phyloP scores from a whole-genome alignment of 257 asterid genomes.

The Avicennia marina region DNA sequence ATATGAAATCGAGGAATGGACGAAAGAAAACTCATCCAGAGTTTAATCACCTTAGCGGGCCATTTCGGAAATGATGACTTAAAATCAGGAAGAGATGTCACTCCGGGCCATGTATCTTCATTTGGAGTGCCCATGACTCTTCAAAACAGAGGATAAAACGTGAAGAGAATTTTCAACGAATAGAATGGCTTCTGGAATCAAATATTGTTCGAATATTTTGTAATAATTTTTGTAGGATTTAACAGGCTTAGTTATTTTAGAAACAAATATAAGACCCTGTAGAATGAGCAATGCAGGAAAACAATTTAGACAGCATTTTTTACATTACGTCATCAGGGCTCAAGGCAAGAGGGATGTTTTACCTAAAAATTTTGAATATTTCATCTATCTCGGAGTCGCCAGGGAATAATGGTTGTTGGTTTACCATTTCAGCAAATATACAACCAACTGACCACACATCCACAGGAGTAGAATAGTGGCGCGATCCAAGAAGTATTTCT shows the following conservation, averaged over 20 bases:
- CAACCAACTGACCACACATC: constrained; percentile 84
- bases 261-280: background rate
- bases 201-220: background rate
- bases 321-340: background rate
- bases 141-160: constrained; percentile 14
- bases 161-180: background rate
- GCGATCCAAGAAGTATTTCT: constrained; percentile 72
- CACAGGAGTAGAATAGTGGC: constrained; percentile 74
- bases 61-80: constrained; percentile 59
- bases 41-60: constrained; percentile 50
- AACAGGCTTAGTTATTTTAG: background rate
- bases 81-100: constrained; percentile 65
- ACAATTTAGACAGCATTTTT: background rate
- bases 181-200: background rate
- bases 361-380: constrained; percentile 68
- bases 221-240: background rate
- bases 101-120: constrained; percentile 74
- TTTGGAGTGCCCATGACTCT: constrained; percentile 76
- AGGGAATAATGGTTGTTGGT: constrained; percentile 53
- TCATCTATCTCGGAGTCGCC: constrained; percentile 81
- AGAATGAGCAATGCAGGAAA: background rate
- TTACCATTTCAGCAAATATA: constrained; percentile 85
- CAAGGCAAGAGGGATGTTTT: constrained; percentile 13
- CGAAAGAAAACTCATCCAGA: background rate
- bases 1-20: background rate